Base-by-base conservation (phyloP, 2,329 filamentous ascomycete genomes). In the Alternaria panax region DNA sequence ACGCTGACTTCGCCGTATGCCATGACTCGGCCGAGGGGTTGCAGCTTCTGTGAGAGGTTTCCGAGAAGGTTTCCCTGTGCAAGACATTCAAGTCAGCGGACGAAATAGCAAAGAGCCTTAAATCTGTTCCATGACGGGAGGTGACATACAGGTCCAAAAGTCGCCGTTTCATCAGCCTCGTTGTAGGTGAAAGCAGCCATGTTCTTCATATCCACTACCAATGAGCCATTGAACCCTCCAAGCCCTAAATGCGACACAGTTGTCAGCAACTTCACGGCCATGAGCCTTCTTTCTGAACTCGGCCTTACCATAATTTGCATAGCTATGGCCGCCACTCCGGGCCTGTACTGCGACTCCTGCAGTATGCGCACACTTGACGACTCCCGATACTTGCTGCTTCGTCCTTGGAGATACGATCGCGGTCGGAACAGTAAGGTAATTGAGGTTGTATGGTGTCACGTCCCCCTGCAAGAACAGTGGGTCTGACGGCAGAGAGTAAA, bases 231-330 rank as follows among this genome's bases (percentile, higher is more conserved):
- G 32, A 24, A 50, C 14, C 47, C 47, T 27, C 47, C 47, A 3
- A 34, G 5, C 16, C 30, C 30, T 34, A 16, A 14, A 14, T 16
- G 12, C 2, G 5, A 34, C 30, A 14, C 30, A 14, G 5, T 34
- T 34, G 5, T 34, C 12, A 34, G 30, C 30, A 14, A 34, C 5
- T 34, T 0, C 30, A 36, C 14, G 20, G 25, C 16, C 22, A 6
- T 20, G 30, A 8, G 0, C 16, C 6, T n/a, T 50, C 30, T 14
- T 50, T 20, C 22, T 27, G 47, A 16, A 28, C 20, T 27, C n/a
- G 14, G 28, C 20, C 47, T 38, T 38, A 50, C 47, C 47, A 50
- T 50, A 50, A 20, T 50, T 50, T 5, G 47, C 47, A 25, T 50
- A 50, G 16, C 47, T 50, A 50, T 50, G 47, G 2, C 47, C 30